Evolutionary conservation across 768 basidiomycete species (phyloP).

Genomic region (Imleria badia): DNA sequence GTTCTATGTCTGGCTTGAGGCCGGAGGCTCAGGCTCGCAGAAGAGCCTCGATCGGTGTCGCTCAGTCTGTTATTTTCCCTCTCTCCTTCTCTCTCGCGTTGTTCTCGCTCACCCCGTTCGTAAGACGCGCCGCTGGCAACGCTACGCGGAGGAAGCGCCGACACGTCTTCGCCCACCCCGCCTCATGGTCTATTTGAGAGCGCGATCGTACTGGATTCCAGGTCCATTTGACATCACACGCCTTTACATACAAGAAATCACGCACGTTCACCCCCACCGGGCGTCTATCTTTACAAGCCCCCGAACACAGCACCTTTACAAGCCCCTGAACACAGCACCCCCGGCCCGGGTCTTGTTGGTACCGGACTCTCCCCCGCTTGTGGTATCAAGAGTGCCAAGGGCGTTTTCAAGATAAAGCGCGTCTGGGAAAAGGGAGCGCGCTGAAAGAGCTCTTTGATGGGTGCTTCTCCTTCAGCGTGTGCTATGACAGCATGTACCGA

Average conservation of each 20-base stretch:
- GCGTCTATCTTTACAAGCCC: constrained; percentile 24
- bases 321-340: constrained; percentile 6
- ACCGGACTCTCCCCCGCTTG: constrained; percentile 25
- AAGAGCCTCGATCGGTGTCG: too few species aligned
- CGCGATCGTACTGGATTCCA: constrained; percentile 29
- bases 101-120: too few species aligned
- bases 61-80: too few species aligned
- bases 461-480: too few species aligned
- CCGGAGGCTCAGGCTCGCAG: too few species aligned
- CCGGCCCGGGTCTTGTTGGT: constrained; percentile 32
- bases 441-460: too few species aligned
- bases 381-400: constrained; percentile 35
- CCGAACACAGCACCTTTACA: too few species aligned
- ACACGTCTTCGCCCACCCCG: neutral
- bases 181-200: constrained; percentile 19
- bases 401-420: constrained; percentile 36
- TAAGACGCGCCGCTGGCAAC: too few species aligned
- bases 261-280: constrained; percentile 32
- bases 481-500: too few species aligned
- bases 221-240: constrained; percentile 34
- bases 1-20: too few species aligned
- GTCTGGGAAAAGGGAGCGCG: constrained; percentile 29
- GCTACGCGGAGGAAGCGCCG: too few species aligned
- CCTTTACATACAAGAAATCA: constrained; percentile 23
- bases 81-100: too few species aligned